Conservation (phyloP, 2,329 filamentous ascomycete species). For the Paecilomyces sp. region DNA sequence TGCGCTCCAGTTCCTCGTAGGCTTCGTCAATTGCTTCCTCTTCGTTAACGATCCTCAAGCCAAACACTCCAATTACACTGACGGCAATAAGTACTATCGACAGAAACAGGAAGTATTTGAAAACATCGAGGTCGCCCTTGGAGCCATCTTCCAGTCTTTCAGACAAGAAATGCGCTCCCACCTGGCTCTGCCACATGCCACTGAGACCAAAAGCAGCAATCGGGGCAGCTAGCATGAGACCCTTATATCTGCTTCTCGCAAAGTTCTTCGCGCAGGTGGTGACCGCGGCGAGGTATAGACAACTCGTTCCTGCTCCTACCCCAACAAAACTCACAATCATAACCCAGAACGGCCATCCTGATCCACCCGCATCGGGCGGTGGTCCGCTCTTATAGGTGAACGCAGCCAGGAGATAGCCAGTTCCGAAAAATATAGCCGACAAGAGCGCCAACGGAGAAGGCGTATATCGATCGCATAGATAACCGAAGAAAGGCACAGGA, state of each 20-base stretch:
- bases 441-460: constrained; percentile 69
- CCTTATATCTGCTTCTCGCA: constrained; percentile 77
- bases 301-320: constrained; percentile 75
- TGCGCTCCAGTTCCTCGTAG: constrained; percentile 83
- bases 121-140: constrained; percentile 61
- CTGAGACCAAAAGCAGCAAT: constrained; percentile 91
- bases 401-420: constrained; percentile 78
- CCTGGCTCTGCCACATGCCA: constrained; percentile 91
- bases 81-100: constrained; percentile 61
- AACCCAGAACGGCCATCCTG: constrained; percentile 64
- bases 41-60: constrained; percentile 73
- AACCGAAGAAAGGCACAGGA: constrained; percentile 82
- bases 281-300: constrained; percentile 86
- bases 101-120: constrained; percentile 82
- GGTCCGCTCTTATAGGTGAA: constrained; percentile 61
- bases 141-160: constrained; percentile 59
- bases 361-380: constrained; percentile 42
- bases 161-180: constrained; percentile 71
- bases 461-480: constrained; percentile 82
- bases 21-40: constrained; percentile 73
- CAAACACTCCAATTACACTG: constrained; percentile 66
- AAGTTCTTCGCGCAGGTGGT: constrained; percentile 98
- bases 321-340: constrained; percentile 82
- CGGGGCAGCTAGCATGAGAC: constrained; percentile 79
- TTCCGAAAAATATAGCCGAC: constrained; percentile 66